Evolutionary conservation across 768 basidiomycete genomes (phyloP).

Genomic region (Gloeostereum incarnatum): DNA sequence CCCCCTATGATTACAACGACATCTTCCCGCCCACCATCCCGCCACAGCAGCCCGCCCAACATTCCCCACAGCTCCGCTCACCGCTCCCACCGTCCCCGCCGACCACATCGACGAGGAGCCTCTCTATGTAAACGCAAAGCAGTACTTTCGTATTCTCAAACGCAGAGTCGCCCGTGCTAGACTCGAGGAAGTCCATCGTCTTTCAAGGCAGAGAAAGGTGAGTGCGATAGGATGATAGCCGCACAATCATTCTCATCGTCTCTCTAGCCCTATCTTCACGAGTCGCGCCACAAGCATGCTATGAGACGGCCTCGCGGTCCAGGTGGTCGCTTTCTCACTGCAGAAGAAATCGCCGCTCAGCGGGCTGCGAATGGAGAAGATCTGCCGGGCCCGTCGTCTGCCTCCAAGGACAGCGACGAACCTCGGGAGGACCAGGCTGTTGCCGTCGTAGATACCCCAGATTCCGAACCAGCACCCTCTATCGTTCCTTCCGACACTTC

Average conservation of each 20-base stretch:
- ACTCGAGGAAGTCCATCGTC: conserved; percentile 87
- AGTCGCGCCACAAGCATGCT: conserved; percentile 96
- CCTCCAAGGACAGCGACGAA: conserved; percentile 30
- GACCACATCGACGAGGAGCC: conserved; percentile 84
- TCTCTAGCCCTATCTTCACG: conserved; percentile 89
- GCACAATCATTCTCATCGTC: conserved; percentile 5
- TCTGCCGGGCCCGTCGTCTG: conserved; percentile 21
- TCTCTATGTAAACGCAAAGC: conserved; percentile 98
- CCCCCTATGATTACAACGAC: conserved; percentile 37
- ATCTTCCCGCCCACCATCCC: conserved; percentile 12
- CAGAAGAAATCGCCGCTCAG: conserved; percentile 88
- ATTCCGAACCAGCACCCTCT: conserved; percentile 8
- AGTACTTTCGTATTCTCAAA: conserved; percentile 98
- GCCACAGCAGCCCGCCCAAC: conserved; percentile 11
- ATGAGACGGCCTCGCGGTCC: conserved; percentile 96
- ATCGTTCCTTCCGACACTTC: conserved; percentile 12
- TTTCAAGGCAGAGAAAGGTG: conserved; percentile 92
- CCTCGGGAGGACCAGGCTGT: conserved; percentile 28
- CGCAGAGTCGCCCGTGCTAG: conserved; percentile 84
- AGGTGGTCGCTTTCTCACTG: conserved; percentile 94
- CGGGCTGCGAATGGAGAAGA: conserved; percentile 33
- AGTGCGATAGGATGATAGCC: conserved; percentile 3
- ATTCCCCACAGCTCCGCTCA: conserved; percentile 13
- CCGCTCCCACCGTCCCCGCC: conserved; percentile 13
- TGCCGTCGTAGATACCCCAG: conserved; percentile 12